Evolutionary conservation across 23 red algal genomes (phyloP).

Genomic region (Chondrus crispus): DNA sequence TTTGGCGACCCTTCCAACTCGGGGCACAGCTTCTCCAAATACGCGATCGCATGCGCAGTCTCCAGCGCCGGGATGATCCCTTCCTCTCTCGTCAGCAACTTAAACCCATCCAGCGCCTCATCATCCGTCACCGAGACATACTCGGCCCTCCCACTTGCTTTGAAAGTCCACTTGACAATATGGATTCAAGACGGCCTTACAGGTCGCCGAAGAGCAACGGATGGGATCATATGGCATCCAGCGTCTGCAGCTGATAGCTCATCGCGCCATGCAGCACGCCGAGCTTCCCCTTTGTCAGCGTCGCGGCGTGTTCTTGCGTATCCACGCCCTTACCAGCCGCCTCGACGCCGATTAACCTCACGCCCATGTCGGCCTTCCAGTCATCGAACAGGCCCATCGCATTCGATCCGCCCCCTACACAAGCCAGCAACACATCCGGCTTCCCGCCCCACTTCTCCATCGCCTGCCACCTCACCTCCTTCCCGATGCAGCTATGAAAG

Average conservation of each 20-base stretch:
- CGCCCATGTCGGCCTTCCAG: constrained; percentile 68
- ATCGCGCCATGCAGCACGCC: constrained; percentile 97
- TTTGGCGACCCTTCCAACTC: constrained; percentile 68
- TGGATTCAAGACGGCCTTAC: too few relatives aligned
- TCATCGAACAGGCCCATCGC: constrained; percentile 97
- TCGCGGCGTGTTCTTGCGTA: constrained; percentile 83
- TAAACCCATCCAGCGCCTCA: constrained; percentile 94
- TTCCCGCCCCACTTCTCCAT: constrained; percentile 74
- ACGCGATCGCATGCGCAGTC: constrained; percentile 91
- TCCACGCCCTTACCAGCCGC: constrained; percentile 88
- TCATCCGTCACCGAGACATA: constrained; percentile 86
- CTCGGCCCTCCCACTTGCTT: constrained; percentile 79
- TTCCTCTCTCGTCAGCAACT: constrained; percentile 73
- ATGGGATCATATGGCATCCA: constrained; percentile 89
- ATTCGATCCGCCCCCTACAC: constrained; percentile 97
- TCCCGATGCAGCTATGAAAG: constrained; percentile 85
- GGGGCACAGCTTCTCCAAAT: constrained; percentile 78
- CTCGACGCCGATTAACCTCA: constrained; percentile 96
- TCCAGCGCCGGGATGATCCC: constrained; percentile 98
- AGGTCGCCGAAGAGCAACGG: too few relatives aligned
- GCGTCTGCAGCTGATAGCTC: constrained; percentile 91
- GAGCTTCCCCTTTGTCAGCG: constrained; percentile 77
- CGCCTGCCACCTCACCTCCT: constrained; percentile 79
- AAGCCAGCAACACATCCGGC: constrained; percentile 94
- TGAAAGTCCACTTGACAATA: too few relatives aligned